These are phyloP conservation scores for Coelastrella sp. DNA, from an alignment of 139 green algal genomes.

Conservation along the genomic window DNA sequence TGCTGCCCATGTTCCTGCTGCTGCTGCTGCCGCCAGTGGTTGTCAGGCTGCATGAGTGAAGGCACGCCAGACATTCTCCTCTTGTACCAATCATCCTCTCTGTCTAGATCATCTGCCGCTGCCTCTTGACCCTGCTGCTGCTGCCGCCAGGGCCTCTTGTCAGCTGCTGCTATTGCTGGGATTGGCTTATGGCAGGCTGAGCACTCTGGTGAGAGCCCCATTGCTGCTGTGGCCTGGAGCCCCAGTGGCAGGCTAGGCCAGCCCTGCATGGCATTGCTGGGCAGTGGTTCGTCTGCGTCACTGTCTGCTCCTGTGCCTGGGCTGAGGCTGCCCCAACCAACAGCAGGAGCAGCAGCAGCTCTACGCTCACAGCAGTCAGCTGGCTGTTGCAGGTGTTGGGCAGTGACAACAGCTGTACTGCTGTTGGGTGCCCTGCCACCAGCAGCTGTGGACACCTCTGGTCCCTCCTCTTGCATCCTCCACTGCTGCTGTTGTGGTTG, in stretches of 20 bases:
- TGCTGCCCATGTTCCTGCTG: not conserved
- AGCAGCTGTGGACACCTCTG: slow-evolving; percentile 5
- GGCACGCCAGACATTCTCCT: not conserved
- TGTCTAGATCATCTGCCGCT: not conserved
- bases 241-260: not conserved
- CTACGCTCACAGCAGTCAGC: not conserved
- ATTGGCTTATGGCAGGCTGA: not conserved
- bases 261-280: not conserved
- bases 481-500: not conserved
- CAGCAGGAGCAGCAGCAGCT: not conserved
- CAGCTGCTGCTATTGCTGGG: not conserved
- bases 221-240: not conserved
- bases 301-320: not conserved
- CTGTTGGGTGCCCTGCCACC: not conserved
- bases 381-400: not conserved
- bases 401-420: not conserved
- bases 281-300: not conserved
- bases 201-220: not conserved
- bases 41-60: not conserved
- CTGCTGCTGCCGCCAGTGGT: not conserved
- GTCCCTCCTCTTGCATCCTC: not conserved
- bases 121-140: too few relatives aligned
- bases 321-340: not conserved
- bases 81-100: not conserved
- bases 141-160: too few relatives aligned